Percentiles rank a stretch among this genome's conserved stretches.
phyloP scores from a whole-genome alignment of 2,329 filamentous ascomycete genomes.

The Talaromyces funiculosus region DNA sequence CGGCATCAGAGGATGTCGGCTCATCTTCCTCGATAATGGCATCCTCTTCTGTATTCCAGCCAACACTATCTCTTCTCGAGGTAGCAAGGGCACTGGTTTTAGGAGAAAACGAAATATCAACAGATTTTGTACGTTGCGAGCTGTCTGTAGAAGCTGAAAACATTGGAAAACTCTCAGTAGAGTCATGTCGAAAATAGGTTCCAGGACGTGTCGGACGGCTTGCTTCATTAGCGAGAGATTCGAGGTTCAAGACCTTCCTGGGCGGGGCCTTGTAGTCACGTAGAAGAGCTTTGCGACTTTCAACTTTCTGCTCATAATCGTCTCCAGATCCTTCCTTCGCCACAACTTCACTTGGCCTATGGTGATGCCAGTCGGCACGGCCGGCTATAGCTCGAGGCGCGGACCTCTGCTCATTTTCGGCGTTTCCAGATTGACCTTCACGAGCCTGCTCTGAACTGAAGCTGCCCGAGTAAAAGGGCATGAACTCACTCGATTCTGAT shows the following conservation, averaged over 20 bases:
- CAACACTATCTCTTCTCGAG: conserved; percentile 18
- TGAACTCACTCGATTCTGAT: conserved; percentile 23
- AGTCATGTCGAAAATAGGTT: conserved; percentile 49
- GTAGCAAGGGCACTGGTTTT: conserved; percentile 23
- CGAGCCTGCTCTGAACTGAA: conserved; percentile 21
- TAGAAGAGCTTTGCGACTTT: conserved; percentile 39
- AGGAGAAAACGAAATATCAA: conserved; percentile 47
- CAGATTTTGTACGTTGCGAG: conserved; percentile 49
- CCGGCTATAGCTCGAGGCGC: conserved; percentile 37
- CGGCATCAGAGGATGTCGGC: conserved; percentile 13
- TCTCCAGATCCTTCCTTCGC: conserved; percentile 26
- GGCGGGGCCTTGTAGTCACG: conserved; percentile 47
- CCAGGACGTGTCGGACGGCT: conserved; percentile 27
- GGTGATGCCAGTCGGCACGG: conserved; percentile 33
- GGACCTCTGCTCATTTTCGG: conserved; percentile 32
- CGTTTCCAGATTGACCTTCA: conserved; percentile 19
- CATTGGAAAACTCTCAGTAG: conserved; percentile 58
- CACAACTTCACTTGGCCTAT: conserved; percentile 21
- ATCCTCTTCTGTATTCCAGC: conserved; percentile 20
- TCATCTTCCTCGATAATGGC: conserved; percentile 17
- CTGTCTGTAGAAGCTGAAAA: conserved; percentile 57
- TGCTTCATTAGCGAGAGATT: conserved; percentile 30
- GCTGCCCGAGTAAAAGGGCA: conserved; percentile 18
- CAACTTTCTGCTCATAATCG: conserved; percentile 35
- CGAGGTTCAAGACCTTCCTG: conserved; percentile 47